Conservation (phyloP, 2,329 filamentous ascomycete genomes). For the Beauveria pseudobassiana region DNA sequence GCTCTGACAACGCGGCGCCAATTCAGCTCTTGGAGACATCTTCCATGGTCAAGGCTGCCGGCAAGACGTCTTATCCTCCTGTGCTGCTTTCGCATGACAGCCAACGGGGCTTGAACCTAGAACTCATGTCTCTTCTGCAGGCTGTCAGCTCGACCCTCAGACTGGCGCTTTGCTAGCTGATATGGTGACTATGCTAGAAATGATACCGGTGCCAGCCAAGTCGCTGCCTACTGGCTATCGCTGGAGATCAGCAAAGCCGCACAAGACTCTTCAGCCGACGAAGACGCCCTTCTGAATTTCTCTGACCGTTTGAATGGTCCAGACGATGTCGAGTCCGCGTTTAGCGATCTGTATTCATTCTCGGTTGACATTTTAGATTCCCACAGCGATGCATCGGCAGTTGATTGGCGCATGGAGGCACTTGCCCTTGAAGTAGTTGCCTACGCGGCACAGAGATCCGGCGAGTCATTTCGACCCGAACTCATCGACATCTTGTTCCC, state of each 20-base stretch:
- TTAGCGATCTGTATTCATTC: constrained; percentile 62
- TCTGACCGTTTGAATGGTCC: constrained; percentile 30
- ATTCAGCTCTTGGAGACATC: constrained; percentile 20
- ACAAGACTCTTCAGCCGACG: constrained; percentile 40
- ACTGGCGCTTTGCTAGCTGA: constrained; percentile 55
- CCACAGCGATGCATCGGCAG: constrained; percentile 38
- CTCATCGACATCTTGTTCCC: constrained; percentile 89
- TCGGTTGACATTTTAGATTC: constrained; percentile 56
- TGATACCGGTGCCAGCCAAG: constrained; percentile 47
- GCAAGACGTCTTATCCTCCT: constrained; percentile 41
- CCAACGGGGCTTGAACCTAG: constrained; percentile 53
- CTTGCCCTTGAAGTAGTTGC: constrained; percentile 76
- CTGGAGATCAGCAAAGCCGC: constrained; percentile 61
- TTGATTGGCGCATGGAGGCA: constrained; percentile 67
- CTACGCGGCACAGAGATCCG: constrained; percentile 62
- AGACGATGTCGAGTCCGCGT: constrained; percentile 38
- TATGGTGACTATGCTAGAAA: constrained; percentile 57
- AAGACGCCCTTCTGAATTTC: constrained; percentile 60
- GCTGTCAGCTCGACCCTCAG: constrained; percentile 49
- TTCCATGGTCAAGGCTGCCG: constrained; percentile 12
- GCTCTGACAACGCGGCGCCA: constrained; percentile 14
- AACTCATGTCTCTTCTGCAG: constrained; percentile 50
- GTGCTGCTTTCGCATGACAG: constrained; percentile 58
- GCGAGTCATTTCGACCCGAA: constrained; percentile 67
- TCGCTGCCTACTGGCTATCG: constrained; percentile 75